phyloP scores from a whole-genome alignment of 768 basidiomycete species.

The Lentinus tigrinus region DNA sequence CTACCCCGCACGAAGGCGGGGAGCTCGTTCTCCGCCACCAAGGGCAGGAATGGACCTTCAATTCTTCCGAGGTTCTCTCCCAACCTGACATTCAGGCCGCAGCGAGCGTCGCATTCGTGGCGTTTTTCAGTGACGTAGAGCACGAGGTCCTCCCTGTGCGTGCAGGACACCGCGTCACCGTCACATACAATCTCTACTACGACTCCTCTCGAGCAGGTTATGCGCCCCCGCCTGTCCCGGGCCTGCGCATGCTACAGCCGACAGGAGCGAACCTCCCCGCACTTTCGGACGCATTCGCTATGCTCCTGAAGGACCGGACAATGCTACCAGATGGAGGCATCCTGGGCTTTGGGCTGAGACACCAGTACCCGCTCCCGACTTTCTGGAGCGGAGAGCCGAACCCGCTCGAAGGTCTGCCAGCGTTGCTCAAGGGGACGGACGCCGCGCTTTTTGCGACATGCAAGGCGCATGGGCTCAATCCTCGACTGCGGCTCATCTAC shows the following conservation, averaged over 20 bases:
- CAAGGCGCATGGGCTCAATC: not conserved
- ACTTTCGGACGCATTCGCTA: conserved; percentile 16
- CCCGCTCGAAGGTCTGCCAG: not conserved
- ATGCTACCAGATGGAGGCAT: conserved; percentile 38
- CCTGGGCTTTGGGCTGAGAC: conserved; percentile 41
- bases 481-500: not conserved
- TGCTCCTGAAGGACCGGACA: conserved; percentile 29
- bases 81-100: no score
- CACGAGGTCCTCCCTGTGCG: conserved; percentile 43
- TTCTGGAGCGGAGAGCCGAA: no score
- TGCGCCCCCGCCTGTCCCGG: no score
- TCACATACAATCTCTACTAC: conserved; percentile 42
- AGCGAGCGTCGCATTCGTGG: conserved; percentile 36
- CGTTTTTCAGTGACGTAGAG: conserved; percentile 45
- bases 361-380: conserved; percentile 25
- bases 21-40: conserved; percentile 33
- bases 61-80: conserved; percentile 31
- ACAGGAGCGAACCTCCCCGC: not conserved
- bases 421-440: conserved; percentile 10
- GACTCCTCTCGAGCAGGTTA: no score
- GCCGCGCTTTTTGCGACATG: not conserved
- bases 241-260: not conserved
- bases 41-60: conserved; percentile 22
- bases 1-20: conserved; percentile 46
- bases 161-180: conserved; percentile 41